phyloP scores from a whole-genome alignment of 495 filamentous ascomycete species.

The Neurospora sp. region DNA sequence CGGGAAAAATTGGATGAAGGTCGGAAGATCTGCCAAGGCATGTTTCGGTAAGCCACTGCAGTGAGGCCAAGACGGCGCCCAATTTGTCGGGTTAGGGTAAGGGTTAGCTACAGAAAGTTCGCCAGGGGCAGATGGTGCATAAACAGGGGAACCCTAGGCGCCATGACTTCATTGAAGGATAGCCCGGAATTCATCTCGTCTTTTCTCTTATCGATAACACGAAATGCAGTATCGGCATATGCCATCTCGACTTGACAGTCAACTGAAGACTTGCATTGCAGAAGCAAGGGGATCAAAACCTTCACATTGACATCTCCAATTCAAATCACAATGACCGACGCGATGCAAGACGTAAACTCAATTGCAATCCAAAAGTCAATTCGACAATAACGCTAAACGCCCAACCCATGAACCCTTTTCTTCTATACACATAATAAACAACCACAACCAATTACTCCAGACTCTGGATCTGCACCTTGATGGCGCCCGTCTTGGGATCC shows the following conservation, averaged over 20 bases:
- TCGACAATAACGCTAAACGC: background rate
- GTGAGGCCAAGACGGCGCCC: background rate
- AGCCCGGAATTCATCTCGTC: background rate
- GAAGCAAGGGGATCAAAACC: background rate
- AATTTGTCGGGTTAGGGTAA: background rate
- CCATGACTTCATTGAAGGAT: background rate
- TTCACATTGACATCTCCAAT: background rate
- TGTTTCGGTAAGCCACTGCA: background rate
- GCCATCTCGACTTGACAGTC: background rate
- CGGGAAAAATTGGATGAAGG: constrained; percentile 22
- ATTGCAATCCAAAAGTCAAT: background rate
- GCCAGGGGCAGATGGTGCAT: background rate
- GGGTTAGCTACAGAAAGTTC: background rate
- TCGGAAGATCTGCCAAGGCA: constrained; percentile 29
- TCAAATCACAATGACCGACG: background rate
- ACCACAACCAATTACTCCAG: constrained; percentile 20
- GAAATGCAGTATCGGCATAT: background rate
- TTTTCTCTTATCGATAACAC: background rate
- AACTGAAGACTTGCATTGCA: background rate
- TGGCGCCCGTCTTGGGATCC: constrained; percentile 82
- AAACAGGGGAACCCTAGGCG: background rate
- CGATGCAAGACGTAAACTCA: background rate
- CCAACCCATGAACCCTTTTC: background rate
- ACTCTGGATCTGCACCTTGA: constrained; percentile 88
- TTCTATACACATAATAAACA: background rate